phyloP scores from a whole-genome alignment of 164 flowering plant genomes.

The Vitis labrusca region DNA sequence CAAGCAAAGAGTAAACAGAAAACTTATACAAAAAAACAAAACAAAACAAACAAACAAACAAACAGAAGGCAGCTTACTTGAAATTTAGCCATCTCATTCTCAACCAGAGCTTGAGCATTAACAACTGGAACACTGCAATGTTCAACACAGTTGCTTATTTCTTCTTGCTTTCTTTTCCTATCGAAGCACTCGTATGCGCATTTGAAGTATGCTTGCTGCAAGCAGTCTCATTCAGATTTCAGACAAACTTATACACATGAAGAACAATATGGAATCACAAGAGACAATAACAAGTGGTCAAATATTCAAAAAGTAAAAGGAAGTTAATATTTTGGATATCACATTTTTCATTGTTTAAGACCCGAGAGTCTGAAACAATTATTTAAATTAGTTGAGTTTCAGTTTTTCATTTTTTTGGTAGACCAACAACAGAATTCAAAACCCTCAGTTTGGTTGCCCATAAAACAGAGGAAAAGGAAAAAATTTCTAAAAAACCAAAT shows the following conservation, averaged over 20 bases:
- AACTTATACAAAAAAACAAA: neutral
- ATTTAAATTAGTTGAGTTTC: no score
- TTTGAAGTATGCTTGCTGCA: conserved; percentile 93
- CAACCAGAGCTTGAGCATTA: conserved; percentile 68
- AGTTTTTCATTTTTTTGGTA: no score
- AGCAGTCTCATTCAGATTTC: neutral
- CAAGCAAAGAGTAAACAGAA: neutral
- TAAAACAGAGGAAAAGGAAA: neutral
- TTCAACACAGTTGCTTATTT: conserved; percentile 82
- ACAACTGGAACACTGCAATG: conserved; percentile 85
- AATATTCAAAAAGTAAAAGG: no score
- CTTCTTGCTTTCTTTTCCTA: conserved; percentile 65
- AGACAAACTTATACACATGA: neutral
- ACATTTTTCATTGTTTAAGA: no score
- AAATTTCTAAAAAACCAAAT: neutral
- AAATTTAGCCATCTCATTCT: conserved; percentile 86
- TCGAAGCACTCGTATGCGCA: conserved; percentile 97
- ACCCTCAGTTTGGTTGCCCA: neutral
- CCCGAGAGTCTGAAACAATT: no score
- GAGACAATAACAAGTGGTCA: neutral
- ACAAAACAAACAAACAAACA: neutral
- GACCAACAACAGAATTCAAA: neutral
- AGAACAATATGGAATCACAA: neutral
- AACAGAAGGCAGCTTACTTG: conserved; percentile 45
- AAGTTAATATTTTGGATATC: no score